Base-by-base conservation (phyloP, 306 rosid species). In the Cucumis melo region DNA sequence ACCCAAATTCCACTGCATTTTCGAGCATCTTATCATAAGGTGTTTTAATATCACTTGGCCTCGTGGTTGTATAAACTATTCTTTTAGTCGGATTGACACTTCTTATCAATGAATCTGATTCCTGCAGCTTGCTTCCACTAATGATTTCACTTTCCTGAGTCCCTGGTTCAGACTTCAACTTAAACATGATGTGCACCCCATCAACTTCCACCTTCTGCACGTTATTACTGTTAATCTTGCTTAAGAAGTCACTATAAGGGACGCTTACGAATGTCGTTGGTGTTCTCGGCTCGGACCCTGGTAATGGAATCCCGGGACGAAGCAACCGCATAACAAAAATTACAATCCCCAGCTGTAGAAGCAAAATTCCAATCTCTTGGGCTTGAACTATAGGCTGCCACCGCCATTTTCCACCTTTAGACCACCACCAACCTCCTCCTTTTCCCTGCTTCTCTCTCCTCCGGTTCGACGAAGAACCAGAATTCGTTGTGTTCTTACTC, bases 161-260 rank as follows among this genome's bases (percentile, higher is more conserved):
- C 68, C 73, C 83, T 0, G 80, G 75, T 53, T 89, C 96, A 50
- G 89, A 79, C 82, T 94, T 94, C 87, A 94, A 78, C 87, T 92
- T 94, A 72, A 90, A 94, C 99, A 87, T 89, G 24, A 94, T 84
- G 74, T 89, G 96, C 44, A 94, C 92, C 65, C 96, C 98, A 82
- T 94, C 99, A 77, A 94, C 99, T 89, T 94, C 96, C 66, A 92
- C 99, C 82, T 94, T 94, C 79, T 87, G 96, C 29, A 94, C 97
- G 80, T 89, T 92, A 76, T 94, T 88, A 59, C 81, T 24, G 78
- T 90, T 92, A 7, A 94, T 84, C 80, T 87, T 94, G 62, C 93
- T 89, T 91, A 94, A 74, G 70, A 94, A 94, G 13, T 94, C 98
- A 46, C 98, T 94, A 44, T 94, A 94, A 20, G 99, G 93, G 8